phyloP scores from a whole-genome alignment of 169 alveolate species.

The Plasmodium chabaudi region DNA sequence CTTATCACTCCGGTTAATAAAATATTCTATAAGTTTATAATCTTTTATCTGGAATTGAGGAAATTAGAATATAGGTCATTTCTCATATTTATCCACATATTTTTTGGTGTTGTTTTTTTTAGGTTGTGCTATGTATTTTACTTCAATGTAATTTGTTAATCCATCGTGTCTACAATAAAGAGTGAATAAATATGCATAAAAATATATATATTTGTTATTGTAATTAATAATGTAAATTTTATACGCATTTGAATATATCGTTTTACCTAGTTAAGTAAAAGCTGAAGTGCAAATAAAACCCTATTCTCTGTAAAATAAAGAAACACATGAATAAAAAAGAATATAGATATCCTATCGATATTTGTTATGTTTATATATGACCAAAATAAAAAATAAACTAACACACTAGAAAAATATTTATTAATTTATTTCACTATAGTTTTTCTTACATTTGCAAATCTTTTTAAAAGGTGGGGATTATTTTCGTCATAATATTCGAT shows the following conservation, averaged over 20 bases:
- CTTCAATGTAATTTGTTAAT: conserved; percentile 37
- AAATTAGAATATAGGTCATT: background rate
- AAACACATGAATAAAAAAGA: background rate
- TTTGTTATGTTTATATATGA: too few species aligned
- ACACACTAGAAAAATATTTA: background rate
- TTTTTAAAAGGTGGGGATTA: conserved; percentile 34
- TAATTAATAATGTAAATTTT: background rate
- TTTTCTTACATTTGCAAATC: conserved; percentile 27
- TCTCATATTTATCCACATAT: background rate
- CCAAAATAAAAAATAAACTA: background rate
- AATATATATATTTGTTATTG: background rate
- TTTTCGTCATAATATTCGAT: conserved; percentile 60
- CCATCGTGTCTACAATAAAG: conserved; percentile 34
- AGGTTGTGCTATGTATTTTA: background rate
- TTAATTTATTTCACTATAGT: background rate
- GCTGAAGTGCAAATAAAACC: conserved; percentile 46
- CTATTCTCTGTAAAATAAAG: conserved; percentile 31
- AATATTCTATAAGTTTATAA: conserved; percentile 65
- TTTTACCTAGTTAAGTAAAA: conserved; percentile 48
- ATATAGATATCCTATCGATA: background rate
- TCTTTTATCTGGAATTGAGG: conserved; percentile 41
- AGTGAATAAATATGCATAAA: background rate
- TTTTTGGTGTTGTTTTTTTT: conserved; percentile 2
- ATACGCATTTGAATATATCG: background rate
- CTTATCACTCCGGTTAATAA: conserved; percentile 58